Conservation (phyloP, 2,329 filamentous ascomycete genomes). For the Penicillium sp. region DNA sequence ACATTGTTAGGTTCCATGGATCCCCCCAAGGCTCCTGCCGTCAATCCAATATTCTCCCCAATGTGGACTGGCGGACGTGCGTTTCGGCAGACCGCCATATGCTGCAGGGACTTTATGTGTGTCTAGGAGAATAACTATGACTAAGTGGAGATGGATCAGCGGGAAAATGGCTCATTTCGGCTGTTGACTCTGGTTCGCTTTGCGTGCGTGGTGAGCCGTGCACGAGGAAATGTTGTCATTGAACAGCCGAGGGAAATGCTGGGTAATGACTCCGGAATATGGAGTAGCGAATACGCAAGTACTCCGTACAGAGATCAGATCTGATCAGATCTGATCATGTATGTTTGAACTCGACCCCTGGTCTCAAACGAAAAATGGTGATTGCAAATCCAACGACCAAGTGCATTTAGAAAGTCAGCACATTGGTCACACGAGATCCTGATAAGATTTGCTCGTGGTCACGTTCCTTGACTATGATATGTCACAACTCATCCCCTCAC, state of each 20-base stretch:
- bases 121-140: not conserved
- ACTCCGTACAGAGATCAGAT: no score
- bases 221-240: not conserved
- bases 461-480: not conserved
- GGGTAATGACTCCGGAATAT: not conserved
- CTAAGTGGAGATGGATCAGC: conserved; percentile 1
- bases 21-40: not conserved
- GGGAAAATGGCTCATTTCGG: not conserved
- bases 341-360: not conserved
- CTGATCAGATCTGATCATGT: not conserved
- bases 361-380: not conserved
- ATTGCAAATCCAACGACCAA: not conserved
- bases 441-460: not conserved
- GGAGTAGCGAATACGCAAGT: not conserved
- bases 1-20: not conserved
- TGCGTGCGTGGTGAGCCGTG: conserved; percentile 1
- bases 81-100: not conserved
- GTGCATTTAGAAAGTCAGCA: not conserved
- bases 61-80: not conserved
- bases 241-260: not conserved
- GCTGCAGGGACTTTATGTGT: conserved; percentile 1
- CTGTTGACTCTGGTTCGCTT: not conserved
- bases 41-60: not conserved
- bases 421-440: not conserved
- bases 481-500: not conserved